These are phyloP conservation scores for Pyrus pyrifolia DNA, from an alignment of 306 rosid genomes.

Conservation along the genomic window DNA sequence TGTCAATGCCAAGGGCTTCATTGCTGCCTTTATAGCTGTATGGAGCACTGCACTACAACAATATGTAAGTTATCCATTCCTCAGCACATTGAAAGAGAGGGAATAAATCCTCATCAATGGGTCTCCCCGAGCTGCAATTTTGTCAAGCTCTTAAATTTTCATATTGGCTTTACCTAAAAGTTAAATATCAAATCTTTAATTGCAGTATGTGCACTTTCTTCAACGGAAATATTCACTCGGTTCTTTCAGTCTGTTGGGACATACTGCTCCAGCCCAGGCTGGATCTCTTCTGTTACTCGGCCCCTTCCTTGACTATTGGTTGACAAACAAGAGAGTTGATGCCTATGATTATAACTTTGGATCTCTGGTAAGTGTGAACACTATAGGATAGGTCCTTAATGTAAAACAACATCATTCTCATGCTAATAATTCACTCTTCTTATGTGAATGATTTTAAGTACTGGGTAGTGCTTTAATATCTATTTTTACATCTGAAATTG, in stretches of 20 bases:
- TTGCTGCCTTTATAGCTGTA: conserved; percentile 70
- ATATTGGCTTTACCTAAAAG: not conserved
- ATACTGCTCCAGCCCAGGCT: conserved; percentile 92
- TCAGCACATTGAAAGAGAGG: not conserved
- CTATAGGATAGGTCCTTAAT: not conserved
- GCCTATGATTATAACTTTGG: conserved; percentile 31
- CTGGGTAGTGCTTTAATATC: not conserved
- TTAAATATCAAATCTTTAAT: conserved; percentile 8
- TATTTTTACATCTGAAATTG: not conserved
- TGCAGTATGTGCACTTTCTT: conserved; percentile 90
- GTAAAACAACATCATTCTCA: not conserved
- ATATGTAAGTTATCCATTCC: conserved; percentile 45
- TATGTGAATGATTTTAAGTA: not conserved
- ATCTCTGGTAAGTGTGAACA: conserved; percentile 43
- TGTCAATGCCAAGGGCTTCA: conserved; percentile 61
- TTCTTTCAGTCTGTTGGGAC: conserved; percentile 88
- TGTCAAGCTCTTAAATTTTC: not conserved
- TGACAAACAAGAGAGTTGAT: conserved; percentile 69
- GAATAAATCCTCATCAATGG: not conserved
- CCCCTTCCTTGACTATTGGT: conserved; percentile 79
- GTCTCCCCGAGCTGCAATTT: not conserved
- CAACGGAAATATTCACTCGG: conserved; percentile 80
- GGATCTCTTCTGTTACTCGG: conserved; percentile 55
- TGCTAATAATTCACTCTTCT: not conserved
- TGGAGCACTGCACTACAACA: conserved; percentile 86